Conservation (phyloP, 768 basidiomycete species). For the Glaciozyma antarctica region DNA sequence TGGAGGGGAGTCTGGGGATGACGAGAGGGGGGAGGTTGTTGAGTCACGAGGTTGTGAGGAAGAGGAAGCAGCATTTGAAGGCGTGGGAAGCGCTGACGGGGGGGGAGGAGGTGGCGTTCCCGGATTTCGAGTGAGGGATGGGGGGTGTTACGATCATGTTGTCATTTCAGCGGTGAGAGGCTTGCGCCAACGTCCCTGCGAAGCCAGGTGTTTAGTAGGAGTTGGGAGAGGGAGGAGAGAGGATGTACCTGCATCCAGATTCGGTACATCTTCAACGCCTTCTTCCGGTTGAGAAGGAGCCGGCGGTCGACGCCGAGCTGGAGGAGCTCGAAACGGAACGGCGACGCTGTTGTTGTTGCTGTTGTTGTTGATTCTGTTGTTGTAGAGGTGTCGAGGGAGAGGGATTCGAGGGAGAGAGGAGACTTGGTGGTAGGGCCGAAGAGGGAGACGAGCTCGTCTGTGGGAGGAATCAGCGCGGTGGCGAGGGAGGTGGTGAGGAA, state of each 20-base stretch:
- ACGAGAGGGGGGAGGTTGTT: not conserved
- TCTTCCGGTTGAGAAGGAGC: conserved; percentile 82
- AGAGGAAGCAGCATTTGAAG: not conserved
- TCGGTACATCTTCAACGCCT: conserved; percentile 93
- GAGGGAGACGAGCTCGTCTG: conserved; percentile 55
- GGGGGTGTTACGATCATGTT: too few species aligned
- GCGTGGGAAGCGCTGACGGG: not conserved
- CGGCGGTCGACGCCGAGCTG: conserved; percentile 84
- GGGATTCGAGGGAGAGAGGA: not conserved
- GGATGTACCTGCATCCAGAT: conserved; percentile 67
- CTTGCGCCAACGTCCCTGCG: conserved; percentile 6
- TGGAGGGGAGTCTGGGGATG: not conserved
- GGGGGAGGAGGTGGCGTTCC: not conserved
- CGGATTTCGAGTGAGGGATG: not conserved
- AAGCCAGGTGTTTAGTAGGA: too few species aligned
- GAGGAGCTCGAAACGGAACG: conserved; percentile 52
- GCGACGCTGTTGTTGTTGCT: not conserved
- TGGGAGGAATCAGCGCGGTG: not conserved
- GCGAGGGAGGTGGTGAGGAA: not conserved
- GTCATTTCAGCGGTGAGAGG: not conserved
- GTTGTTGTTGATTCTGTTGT: not conserved
- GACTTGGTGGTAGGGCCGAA: conserved; percentile 38
- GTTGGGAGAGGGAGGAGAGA: not conserved
- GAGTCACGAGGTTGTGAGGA: not conserved
- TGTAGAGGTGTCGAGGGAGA: not conserved